A percentile compares a stretch with the other conserved stretches of the same genome.
Conservation (phyloP, 495 filamentous ascomycete species). For the Daldinia childiae region DNA sequence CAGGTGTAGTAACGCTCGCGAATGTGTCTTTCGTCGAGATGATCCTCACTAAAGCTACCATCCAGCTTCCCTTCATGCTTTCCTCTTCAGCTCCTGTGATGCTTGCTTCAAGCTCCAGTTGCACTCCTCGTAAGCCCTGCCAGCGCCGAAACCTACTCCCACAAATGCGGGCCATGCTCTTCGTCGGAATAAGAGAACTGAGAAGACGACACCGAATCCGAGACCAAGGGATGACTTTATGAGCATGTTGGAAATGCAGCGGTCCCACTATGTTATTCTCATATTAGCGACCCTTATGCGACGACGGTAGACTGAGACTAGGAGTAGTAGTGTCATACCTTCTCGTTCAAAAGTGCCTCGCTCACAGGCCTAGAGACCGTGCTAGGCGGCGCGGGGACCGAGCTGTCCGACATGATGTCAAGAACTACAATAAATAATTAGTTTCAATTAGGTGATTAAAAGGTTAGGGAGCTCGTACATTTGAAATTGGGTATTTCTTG, state of each 20-base stretch:
- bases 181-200: slow-evolving; percentile 96
- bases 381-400: slow-evolving; percentile 52
- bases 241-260: slow-evolving; percentile 93
- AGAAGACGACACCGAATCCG: slow-evolving; percentile 97
- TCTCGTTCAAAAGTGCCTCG: slow-evolving; percentile 94
- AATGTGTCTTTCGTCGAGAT: slow-evolving; percentile 28
- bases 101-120: slow-evolving; percentile 70
- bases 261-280: slow-evolving; percentile 82
- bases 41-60: slow-evolving; percentile 9
- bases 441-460: slow-evolving; percentile 10
- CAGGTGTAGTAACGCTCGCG: slow-evolving; percentile 32
- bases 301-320: not conserved
- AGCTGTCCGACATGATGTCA: slow-evolving; percentile 55
- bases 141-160: slow-evolving; percentile 92
- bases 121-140: slow-evolving; percentile 95
- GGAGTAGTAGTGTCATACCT: slow-evolving; percentile 65
- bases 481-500: slow-evolving; percentile 12
- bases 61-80: slow-evolving; percentile 42
- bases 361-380: slow-evolving; percentile 76
- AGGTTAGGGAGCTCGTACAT: slow-evolving; percentile 20
- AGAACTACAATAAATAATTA: slow-evolving; percentile 25
- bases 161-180: slow-evolving; percentile 95
- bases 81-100: slow-evolving; percentile 59
- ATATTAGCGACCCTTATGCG: slow-evolving; percentile 33
- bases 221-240: slow-evolving; percentile 94